phyloP scores from a whole-genome alignment of 208 protist genomes.

The Leishmania major region DNA sequence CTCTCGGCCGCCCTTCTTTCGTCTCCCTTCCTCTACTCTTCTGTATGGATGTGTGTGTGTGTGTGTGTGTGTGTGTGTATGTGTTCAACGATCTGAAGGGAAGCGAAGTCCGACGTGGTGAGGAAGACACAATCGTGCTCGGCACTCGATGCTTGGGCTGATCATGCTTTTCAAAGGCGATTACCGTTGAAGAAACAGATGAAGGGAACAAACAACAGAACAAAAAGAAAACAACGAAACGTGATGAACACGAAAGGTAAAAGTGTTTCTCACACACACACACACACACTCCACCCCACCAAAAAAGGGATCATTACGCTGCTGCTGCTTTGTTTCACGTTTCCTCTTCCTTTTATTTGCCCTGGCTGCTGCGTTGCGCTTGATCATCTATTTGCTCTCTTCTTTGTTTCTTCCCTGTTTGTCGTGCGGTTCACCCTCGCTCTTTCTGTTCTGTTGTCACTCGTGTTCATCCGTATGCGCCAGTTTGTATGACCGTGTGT shows the following conservation, averaged over 20 bases:
- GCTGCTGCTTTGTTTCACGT: background rate
- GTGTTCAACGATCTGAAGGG: background rate
- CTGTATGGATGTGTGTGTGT: background rate
- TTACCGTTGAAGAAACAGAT: background rate
- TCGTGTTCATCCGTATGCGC: background rate
- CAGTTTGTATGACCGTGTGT: background rate
- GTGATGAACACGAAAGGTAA: too few relatives aligned
- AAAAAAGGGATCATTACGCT: background rate
- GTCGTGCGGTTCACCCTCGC: background rate
- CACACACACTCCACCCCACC: too few relatives aligned
- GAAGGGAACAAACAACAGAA: background rate
- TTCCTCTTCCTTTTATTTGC: background rate
- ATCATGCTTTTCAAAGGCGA: background rate
- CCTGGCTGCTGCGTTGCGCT: background rate
- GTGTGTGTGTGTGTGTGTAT: background rate
- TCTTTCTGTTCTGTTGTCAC: background rate
- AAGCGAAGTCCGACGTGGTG: background rate
- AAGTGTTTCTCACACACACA: too few relatives aligned
- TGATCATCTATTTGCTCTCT: background rate
- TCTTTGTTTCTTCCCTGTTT: background rate
- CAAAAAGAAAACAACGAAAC: background rate
- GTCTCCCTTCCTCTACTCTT: background rate
- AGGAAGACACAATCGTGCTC: background rate
- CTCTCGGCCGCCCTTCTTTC: background rate
- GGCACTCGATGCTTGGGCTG: background rate